These are phyloP conservation scores for Trametes hirsuta DNA, from an alignment of 1,284 basidiomycete genomes.

Conservation along the genomic window DNA sequence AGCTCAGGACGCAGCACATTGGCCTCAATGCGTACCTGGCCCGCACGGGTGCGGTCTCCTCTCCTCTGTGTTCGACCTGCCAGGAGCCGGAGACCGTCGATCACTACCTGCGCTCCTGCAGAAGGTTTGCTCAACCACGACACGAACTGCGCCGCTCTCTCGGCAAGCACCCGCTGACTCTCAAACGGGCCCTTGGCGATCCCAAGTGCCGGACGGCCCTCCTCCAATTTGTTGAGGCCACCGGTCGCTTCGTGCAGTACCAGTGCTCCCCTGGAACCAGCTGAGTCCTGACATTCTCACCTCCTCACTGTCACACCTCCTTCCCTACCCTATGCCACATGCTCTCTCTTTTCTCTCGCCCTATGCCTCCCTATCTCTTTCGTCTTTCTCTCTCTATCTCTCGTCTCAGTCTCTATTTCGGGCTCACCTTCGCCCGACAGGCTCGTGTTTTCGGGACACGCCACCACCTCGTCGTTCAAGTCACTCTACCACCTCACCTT, in stretches of 20 bases:
- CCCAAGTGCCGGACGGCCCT: background rate
- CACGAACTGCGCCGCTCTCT: background rate
- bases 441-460: slow-evolving; percentile 2
- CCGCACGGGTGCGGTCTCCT: background rate
- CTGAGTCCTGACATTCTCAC: background rate
- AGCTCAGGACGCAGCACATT: background rate
- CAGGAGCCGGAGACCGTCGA: background rate
- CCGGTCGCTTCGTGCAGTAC: background rate
- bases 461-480: background rate
- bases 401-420: background rate
- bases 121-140: background rate
- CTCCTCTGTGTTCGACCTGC: slow-evolving; percentile 1
- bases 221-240: background rate
- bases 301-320: background rate
- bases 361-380: background rate
- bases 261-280: background rate
- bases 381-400: background rate
- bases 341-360: background rate
- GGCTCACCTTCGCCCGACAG: background rate
- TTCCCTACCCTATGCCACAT: background rate
- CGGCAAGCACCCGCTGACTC: background rate
- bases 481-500: background rate
- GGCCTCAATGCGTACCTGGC: slow-evolving; percentile 3
- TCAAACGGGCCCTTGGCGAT: background rate
- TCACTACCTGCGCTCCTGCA: slow-evolving; percentile 8